These are phyloP conservation scores for Leccinum pellstonianum DNA, from an alignment of 768 basidiomycete species.

Conservation along the genomic window DNA sequence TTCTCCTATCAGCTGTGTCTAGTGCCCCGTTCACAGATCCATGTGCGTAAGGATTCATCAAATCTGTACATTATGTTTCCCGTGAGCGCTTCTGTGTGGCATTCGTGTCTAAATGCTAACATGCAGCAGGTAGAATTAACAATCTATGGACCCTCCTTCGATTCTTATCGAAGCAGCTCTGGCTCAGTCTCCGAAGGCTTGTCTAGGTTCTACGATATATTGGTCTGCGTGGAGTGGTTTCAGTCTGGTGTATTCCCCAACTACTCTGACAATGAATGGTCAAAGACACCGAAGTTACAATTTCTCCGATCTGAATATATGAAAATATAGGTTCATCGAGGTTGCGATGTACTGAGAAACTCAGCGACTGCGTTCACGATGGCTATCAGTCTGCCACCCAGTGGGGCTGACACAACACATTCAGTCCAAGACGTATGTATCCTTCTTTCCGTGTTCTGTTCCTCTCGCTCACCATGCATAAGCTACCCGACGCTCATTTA, in stretches of 20 bases:
- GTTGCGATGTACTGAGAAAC: neutral
- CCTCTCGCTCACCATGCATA: neutral
- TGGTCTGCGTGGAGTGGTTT: neutral
- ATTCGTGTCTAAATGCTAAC: slow-evolving; percentile 5
- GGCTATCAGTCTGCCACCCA: slow-evolving; percentile 6
- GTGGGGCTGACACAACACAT: too few species aligned
- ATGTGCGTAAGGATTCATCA: slow-evolving; percentile 16
- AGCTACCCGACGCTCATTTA: slow-evolving; percentile 5
- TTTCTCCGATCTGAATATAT: neutral
- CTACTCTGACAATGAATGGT: neutral
- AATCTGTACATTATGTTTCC: slow-evolving; percentile 32
- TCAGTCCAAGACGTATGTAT: neutral
- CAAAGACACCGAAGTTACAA: neutral
- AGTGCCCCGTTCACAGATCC: slow-evolving; percentile 29
- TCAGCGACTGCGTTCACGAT: neutral
- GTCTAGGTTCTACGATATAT: neutral
- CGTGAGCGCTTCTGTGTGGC: slow-evolving; percentile 8
- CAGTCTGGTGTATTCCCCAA: neutral
- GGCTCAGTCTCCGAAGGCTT: neutral
- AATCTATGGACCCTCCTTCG: slow-evolving; percentile 5
- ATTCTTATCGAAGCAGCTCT: neutral
- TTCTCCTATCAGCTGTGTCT: slow-evolving; percentile 1
- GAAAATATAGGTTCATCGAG: neutral
- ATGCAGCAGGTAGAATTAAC: slow-evolving; percentile 11
- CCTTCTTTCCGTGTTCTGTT: neutral